These are phyloP conservation scores for Parsonsia alboflavescens DNA, from an alignment of 257 asterid genomes.

Conservation along the genomic window DNA sequence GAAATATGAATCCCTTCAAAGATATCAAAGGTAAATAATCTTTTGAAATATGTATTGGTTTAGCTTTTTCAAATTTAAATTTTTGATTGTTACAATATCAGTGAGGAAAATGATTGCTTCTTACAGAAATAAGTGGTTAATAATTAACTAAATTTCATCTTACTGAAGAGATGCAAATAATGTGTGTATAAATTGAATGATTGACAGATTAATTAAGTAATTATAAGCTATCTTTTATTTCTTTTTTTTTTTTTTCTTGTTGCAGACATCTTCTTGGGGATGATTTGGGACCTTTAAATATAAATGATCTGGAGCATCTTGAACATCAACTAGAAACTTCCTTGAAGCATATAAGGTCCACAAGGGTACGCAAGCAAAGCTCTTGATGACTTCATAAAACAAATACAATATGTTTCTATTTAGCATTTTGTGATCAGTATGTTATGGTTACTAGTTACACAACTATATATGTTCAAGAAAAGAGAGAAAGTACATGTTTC, in stretches of 20 bases:
- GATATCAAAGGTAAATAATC: conserved; percentile 63
- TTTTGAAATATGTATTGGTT: neutral
- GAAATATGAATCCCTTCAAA: conserved; percentile 82
- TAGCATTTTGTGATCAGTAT: too few relatives aligned
- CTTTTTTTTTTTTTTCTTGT: neutral
- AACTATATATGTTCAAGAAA: too few relatives aligned
- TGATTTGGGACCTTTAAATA: conserved; percentile 76
- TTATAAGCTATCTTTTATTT: neutral
- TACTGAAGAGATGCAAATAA: too few relatives aligned
- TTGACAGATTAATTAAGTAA: neutral
- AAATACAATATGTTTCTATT: too few relatives aligned
- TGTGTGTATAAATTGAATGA: neutral
- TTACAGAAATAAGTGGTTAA: neutral
- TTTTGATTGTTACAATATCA: neutral
- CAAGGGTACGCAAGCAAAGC: conserved; percentile 54
- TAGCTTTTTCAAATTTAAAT: neutral
- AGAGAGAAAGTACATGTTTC: too few relatives aligned
- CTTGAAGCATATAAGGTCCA: conserved; percentile 81
- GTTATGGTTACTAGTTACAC: too few relatives aligned
- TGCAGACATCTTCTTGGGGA: conserved; percentile 97
- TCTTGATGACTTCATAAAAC: neutral
- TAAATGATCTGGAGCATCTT: conserved; percentile 78
- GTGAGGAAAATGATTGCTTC: neutral
- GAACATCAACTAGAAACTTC: conserved; percentile 83
- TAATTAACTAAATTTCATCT: too few relatives aligned